phyloP scores from a whole-genome alignment of 805 yeast species.

The Schwanniomyces vanrijiae region DNA sequence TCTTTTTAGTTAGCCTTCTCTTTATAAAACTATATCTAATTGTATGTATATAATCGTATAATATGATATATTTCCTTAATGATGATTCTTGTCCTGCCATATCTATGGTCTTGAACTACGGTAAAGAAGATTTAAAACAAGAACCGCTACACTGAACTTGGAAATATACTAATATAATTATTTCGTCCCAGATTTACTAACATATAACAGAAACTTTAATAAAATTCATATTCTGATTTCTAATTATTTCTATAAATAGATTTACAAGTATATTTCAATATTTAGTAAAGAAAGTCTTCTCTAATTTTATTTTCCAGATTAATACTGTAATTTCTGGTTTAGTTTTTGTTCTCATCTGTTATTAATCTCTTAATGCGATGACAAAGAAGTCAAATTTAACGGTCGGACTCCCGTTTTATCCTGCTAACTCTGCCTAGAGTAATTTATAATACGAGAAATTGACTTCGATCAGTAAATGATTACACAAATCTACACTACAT shows the following conservation, averaged over 20 bases:
- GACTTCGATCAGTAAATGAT: background rate
- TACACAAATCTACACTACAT: background rate
- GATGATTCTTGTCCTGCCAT: conserved; percentile 24
- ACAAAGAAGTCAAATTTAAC: too few species aligned
- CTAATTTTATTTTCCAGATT: too few species aligned
- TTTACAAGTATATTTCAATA: too few species aligned
- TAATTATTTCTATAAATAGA: background rate
- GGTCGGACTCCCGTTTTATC: too few species aligned
- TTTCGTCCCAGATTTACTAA: background rate
- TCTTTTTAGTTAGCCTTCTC: too few species aligned
- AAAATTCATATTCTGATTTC: too few species aligned
- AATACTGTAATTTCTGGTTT: too few species aligned
- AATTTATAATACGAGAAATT: background rate
- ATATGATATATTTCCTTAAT: conserved; percentile 5
- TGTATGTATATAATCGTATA: background rate
- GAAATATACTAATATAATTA: background rate
- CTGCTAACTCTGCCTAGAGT: background rate
- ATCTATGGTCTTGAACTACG: conserved; percentile 13
- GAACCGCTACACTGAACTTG: conserved; percentile 37
- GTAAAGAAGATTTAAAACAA: conserved; percentile 19
- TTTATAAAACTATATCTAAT: too few species aligned
- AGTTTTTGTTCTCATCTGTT: too few species aligned
- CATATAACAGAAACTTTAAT: background rate
- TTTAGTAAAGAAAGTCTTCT: too few species aligned
- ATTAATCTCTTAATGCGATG: too few species aligned